Conservation (phyloP, 2,329 filamentous ascomycete genomes). For the Sporothrix dimorphospora region DNA sequence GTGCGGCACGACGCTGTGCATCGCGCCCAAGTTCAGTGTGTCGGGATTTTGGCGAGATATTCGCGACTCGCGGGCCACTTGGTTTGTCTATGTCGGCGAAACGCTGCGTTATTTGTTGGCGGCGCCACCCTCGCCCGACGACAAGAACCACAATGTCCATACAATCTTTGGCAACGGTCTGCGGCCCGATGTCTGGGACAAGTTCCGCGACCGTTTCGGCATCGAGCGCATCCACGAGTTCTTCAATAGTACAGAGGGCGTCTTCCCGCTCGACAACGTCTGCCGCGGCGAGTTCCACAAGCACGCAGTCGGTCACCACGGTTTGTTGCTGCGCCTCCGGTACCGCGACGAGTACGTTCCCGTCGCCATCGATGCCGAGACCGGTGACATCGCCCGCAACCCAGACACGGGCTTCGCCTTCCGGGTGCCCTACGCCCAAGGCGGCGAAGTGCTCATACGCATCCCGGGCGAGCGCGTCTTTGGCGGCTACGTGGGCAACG, state of each 20-base stretch:
- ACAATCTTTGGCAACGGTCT: slow-evolving; percentile 69
- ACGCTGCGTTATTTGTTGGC: slow-evolving; percentile 74
- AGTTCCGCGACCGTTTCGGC: slow-evolving; percentile 66
- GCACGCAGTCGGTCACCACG: slow-evolving; percentile 72
- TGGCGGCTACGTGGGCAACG: slow-evolving; percentile 71
- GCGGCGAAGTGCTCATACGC: slow-evolving; percentile 75
- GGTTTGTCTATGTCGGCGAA: slow-evolving; percentile 79
- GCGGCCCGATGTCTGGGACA: slow-evolving; percentile 68
- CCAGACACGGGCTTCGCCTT: slow-evolving; percentile 68
- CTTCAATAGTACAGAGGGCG: slow-evolving; percentile 76
- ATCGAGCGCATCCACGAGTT: slow-evolving; percentile 70
- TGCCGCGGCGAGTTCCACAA: slow-evolving; percentile 64
- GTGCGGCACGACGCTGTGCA: slow-evolving; percentile 58
- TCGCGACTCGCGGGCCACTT: slow-evolving; percentile 66
- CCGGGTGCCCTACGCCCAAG: slow-evolving; percentile 65
- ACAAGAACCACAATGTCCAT: slow-evolving; percentile 61
- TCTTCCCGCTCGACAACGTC: slow-evolving; percentile 64
- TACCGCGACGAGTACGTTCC: slow-evolving; percentile 63
- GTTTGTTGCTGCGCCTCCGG: slow-evolving; percentile 58
- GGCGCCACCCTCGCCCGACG: slow-evolving; percentile 63
- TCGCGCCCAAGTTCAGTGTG: slow-evolving; percentile 69
- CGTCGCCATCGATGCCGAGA: slow-evolving; percentile 69
- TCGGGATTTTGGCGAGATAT: slow-evolving; percentile 74
- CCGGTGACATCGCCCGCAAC: slow-evolving; percentile 68
- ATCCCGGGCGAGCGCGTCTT: slow-evolving; percentile 62